These are phyloP conservation scores for Trichothecium roseum DNA, from an alignment of 2,329 filamentous ascomycete species.

Conservation along the genomic window DNA sequence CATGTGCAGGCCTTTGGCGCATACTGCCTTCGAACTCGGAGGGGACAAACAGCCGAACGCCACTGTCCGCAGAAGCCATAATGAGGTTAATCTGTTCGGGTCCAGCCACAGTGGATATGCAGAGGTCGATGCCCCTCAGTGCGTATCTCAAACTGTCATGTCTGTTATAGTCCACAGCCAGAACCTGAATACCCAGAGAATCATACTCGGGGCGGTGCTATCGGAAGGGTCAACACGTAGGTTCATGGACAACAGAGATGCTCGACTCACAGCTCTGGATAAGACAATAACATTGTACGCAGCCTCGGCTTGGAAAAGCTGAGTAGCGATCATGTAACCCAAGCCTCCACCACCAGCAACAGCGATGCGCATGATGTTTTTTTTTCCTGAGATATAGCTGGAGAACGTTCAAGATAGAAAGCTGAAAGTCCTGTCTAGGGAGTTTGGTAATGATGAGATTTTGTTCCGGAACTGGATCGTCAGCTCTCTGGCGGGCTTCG, in stretches of 20 bases:
- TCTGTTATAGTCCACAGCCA: constrained; percentile 57
- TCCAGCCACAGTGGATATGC: constrained; percentile 65
- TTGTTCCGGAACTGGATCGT: too few relatives aligned
- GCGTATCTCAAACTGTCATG: constrained; percentile 49
- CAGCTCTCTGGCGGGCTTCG: too few relatives aligned
- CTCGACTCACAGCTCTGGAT: constrained; percentile 46
- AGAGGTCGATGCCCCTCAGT: constrained; percentile 61
- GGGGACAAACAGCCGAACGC: constrained; percentile 61
- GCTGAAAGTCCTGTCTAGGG: too few relatives aligned
- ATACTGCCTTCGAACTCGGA: constrained; percentile 65
- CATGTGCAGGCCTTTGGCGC: constrained; percentile 37
- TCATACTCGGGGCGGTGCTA: constrained; percentile 39
- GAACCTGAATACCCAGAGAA: constrained; percentile 51
- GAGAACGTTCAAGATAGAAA: too few relatives aligned
- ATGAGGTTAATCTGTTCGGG: constrained; percentile 59
- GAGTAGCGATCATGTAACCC: constrained; percentile 34
- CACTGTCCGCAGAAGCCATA: constrained; percentile 54
- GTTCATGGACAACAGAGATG: background rate
- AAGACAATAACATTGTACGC: constrained; percentile 62
- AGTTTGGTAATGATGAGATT: too few relatives aligned
- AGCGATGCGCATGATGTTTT: constrained; percentile 36
- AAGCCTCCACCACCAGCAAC: constrained; percentile 36
- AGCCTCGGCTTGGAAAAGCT: constrained; percentile 45
- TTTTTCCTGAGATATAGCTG: too few relatives aligned
- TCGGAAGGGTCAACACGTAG: background rate